A percentile compares a stretch with the other conserved stretches of the same genome.
Conservation (phyloP, 2,329 filamentous ascomycete species). For the Ascochyta viciae-villosae region DNA sequence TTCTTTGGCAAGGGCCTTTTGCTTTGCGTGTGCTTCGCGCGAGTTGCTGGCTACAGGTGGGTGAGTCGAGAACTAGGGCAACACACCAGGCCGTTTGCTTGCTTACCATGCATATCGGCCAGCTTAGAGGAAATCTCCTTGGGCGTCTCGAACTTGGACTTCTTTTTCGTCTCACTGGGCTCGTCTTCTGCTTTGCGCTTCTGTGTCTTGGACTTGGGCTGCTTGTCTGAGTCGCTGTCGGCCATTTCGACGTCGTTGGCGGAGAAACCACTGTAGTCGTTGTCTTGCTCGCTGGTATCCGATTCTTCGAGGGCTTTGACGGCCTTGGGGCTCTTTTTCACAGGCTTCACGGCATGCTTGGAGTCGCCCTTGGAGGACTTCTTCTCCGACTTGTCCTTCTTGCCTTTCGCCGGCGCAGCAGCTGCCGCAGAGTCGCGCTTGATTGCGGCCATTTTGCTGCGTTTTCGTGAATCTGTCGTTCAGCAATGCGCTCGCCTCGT, state of each 20-base stretch:
- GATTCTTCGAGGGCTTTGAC: slow-evolving; percentile 44
- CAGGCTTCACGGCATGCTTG: slow-evolving; percentile 34
- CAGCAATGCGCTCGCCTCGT: slow-evolving; percentile 10
- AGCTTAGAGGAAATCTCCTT: slow-evolving; percentile 32
- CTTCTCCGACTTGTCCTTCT: slow-evolving; percentile 50
- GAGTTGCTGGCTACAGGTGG: slow-evolving; percentile 68
- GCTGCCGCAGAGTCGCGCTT: slow-evolving; percentile 40
- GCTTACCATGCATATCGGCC: slow-evolving; percentile 39
- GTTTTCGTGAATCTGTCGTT: slow-evolving; percentile 14
- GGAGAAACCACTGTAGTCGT: slow-evolving; percentile 47
- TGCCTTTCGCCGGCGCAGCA: slow-evolving; percentile 38
- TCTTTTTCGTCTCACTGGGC: slow-evolving; percentile 35
- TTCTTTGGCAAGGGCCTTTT: slow-evolving; percentile 86
- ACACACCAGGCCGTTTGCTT: neutral
- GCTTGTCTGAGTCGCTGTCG: slow-evolving; percentile 31
- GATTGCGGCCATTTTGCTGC: slow-evolving; percentile 43
- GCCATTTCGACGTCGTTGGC: slow-evolving; percentile 36
- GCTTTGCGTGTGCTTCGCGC: slow-evolving; percentile 89
- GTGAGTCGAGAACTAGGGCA: slow-evolving; percentile 18
- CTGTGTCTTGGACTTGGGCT: slow-evolving; percentile 27
- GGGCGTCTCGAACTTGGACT: slow-evolving; percentile 25
- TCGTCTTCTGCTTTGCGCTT: slow-evolving; percentile 29
- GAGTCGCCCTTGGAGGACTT: slow-evolving; percentile 34
- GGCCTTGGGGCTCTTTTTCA: slow-evolving; percentile 41
- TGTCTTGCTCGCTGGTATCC: slow-evolving; percentile 46